phyloP scores from a whole-genome alignment of 164 flowering plant species.

The Vitis cinerea region DNA sequence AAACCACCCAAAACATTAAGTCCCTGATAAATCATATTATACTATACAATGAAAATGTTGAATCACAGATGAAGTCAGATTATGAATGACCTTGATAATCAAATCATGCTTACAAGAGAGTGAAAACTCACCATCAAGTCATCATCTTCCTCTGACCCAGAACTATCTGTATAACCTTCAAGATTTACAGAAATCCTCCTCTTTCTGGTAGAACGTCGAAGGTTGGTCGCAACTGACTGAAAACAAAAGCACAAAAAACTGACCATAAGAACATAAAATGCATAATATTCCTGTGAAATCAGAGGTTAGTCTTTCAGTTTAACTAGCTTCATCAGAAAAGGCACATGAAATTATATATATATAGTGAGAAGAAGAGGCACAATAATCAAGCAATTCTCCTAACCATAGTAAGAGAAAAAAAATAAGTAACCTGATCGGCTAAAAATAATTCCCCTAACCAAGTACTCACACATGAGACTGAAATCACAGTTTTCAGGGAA shows the following conservation, averaged over 20 bases:
- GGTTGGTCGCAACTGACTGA: constrained; percentile 66
- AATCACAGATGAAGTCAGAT: constrained; percentile 4
- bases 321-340: background rate
- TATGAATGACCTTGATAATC: constrained; percentile 13
- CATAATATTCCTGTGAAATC: background rate
- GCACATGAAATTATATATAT: background rate
- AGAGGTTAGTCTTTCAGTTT: background rate
- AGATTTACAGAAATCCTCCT: constrained; percentile 66
- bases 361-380: no score
- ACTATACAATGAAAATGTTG: background rate
- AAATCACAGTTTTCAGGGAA: no score
- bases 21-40: background rate
- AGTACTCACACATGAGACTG: no score
- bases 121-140: constrained; percentile 78
- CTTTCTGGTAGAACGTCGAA: constrained; percentile 93
- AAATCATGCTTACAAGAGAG: constrained; percentile 17
- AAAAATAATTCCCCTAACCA: no score
- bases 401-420: no score
- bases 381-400: no score
- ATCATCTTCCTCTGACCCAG: constrained; percentile 69
- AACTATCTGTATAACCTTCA: constrained; percentile 74
- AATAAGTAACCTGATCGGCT: no score
- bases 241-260: constrained; percentile 7
- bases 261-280: background rate
- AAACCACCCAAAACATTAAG: constrained; percentile 11